Base-by-base conservation (phyloP, 2,329 filamentous ascomycete species). In the Alternaria sp. region DNA sequence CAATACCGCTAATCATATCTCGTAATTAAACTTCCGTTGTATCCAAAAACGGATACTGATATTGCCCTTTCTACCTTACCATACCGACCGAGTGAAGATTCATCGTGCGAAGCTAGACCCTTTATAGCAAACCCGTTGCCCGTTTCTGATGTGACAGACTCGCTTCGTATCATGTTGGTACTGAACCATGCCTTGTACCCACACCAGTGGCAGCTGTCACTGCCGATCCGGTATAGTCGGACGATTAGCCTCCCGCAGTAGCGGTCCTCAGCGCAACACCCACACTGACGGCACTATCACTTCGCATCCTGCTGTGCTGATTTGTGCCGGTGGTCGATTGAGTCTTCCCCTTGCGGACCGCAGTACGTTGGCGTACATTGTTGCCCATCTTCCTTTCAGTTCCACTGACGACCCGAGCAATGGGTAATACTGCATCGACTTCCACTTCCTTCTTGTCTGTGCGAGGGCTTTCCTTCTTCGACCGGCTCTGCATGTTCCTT, bases 241-340 rank as follows among this genome's bases (percentile, higher is more conserved):
- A 22, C n/a, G 42, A 41, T 54, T 41, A 47, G 42, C 30, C 56
- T 72, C 76, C 44, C 78, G 66, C 28, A 64, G 30, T 71, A 51
- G 49, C 41, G 34, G 41, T 44, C 18, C 43, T 52, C n/a, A 42
- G 30, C 8, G 44, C 48, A 75, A 67, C 7, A 70, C 72, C 49
- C 77, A 62, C 47, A 77, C 52, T 39, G 28, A 62, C 49, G 59
- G 62, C 38, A 78, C 63, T 28, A 73, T 69, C 32, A 70, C 75
- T 54, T 68, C 71, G 42, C 59, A 30, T 30, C 46, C 51, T 42
- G 51, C 12, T 42, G 22, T 34, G 38, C 24, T 51, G 46, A 34
- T 20, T 56, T 7, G 36, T 20, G 22, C 22, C 48, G 6, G 26
- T 24, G 18, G 24, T 30, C 14, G 18, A 43, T 18, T 39, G 41